Conservation (phyloP, 1,139 yeast species). For the Wickerhamomyces sp. region DNA sequence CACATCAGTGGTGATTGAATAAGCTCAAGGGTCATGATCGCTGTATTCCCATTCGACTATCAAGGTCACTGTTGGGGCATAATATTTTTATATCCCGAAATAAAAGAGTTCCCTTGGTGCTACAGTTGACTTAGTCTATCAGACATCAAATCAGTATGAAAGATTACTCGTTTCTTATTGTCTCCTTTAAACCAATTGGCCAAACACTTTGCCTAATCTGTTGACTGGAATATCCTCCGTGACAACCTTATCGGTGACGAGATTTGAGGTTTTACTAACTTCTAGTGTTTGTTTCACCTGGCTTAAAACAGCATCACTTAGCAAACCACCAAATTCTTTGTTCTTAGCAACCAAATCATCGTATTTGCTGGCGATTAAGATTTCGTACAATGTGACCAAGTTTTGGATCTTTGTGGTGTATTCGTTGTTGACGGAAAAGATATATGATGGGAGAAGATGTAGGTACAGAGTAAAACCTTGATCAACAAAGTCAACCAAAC, state of each 20-base stretch:
- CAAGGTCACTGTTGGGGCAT: too few relatives aligned
- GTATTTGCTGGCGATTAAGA: slow-evolving; percentile 32
- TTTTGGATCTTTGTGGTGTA: slow-evolving; percentile 28
- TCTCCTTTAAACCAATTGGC: slow-evolving; percentile 16
- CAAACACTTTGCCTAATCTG: slow-evolving; percentile 20
- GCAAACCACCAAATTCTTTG: slow-evolving; percentile 13
- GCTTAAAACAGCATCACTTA: slow-evolving; percentile 13
- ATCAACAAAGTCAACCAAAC: slow-evolving; percentile 35
- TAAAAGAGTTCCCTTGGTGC: too few relatives aligned
- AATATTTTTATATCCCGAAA: too few relatives aligned
- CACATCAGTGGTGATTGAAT: too few relatives aligned
- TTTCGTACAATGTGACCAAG: slow-evolving; percentile 30
- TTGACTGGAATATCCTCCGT: slow-evolving; percentile 20
- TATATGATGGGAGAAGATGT: slow-evolving; percentile 39
- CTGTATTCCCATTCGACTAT: too few relatives aligned
- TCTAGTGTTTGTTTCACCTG: slow-evolving; percentile 14
- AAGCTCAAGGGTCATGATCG: too few relatives aligned
- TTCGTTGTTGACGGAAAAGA: slow-evolving; percentile 23
- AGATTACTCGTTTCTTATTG: too few relatives aligned
- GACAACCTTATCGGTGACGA: slow-evolving; percentile 13
- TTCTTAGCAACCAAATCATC: slow-evolving; percentile 28
- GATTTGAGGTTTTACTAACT: slow-evolving; percentile 18
- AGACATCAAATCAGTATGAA: too few relatives aligned
- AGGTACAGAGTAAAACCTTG: slow-evolving; percentile 39
- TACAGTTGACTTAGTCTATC: too few relatives aligned